Base-by-base conservation (phyloP, 2,329 filamentous ascomycete species). In the Myotisia sp. region DNA sequence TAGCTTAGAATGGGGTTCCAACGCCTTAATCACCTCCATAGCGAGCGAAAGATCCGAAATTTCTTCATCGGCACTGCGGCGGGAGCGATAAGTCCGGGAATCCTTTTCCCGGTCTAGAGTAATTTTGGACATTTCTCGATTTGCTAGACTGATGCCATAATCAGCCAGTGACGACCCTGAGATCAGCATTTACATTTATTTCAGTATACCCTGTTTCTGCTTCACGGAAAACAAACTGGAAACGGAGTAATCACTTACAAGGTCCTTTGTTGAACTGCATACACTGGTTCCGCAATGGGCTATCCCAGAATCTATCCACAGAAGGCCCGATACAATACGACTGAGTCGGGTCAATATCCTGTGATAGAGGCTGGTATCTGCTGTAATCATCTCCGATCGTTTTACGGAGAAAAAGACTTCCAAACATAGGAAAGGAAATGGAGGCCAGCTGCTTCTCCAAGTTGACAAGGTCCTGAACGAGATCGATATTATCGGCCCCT, bases 391-490 rank as follows among this genome's bases (percentile, higher is more conserved):
- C 55, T 21, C 7, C 22, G 7, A 24, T 24, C 7, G 22, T 45
- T 57, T 18, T 52, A 78, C 41, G 35, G 29, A 37, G 24, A 19
- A 29, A 35, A n/a, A 38, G 37, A 17, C 37, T 36, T 16, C 37
- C 37, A 3, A 22, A 36, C 3, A n/a, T n/a, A 7, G 28, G 37
- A 18, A 36, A 39, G 6, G 35, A 16, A 27, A 32, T 32, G n/a
- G 27, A 27, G 8, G 14, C 18, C n/a, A 36, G 27, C 10, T 29
- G 13, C 5, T 18, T 28, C 20, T 39, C 33, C 20, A 32, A 14
- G 2, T 23, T 7, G 7, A 14, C 27, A 4, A 36, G 21, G n/a
- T 36, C 5, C 6, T 13, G 10, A 6, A 26, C 13, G 5, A 39
- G 20, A 13, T 17, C 24, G 10, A 39, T 9, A n/a, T 32, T 39